phyloP scores from a whole-genome alignment of 2,329 filamentous ascomycete genomes.

The Exophiala alcalophila region DNA sequence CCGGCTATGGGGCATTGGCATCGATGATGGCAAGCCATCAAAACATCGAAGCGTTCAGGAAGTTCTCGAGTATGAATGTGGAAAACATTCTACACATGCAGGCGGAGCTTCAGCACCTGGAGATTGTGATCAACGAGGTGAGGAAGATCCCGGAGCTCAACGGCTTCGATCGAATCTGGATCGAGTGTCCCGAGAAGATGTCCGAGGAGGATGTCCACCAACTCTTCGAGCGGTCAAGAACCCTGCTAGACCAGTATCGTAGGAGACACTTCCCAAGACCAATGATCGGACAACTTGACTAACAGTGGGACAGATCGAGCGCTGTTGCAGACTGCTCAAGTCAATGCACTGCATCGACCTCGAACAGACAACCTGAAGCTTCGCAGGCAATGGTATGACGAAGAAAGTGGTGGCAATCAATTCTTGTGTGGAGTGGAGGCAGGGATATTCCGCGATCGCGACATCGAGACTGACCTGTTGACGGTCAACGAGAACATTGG shows the following conservation, averaged over 20 bases:
- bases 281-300: slow-evolving; percentile 7
- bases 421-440: slow-evolving; percentile 27
- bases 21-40: slow-evolving; percentile 25
- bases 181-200: slow-evolving; percentile 22
- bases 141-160: slow-evolving; percentile 20
- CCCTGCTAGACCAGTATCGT: slow-evolving; percentile 26
- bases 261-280: slow-evolving; percentile 2
- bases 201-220: slow-evolving; percentile 21
- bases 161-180: slow-evolving; percentile 25
- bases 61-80: slow-evolving; percentile 23
- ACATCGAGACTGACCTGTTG: slow-evolving; percentile 21
- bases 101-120: slow-evolving; percentile 26
- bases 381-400: slow-evolving; percentile 27
- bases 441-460: slow-evolving; percentile 23
- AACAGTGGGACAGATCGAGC: slow-evolving; percentile 23
- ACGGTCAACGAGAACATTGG: slow-evolving; percentile 19
- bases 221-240: slow-evolving; percentile 26
- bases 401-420: slow-evolving; percentile 25
- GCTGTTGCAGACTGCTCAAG: slow-evolving; percentile 22
- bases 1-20: slow-evolving; percentile 24
- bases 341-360: slow-evolving; percentile 23
- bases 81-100: slow-evolving; percentile 28
- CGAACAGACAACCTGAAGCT: slow-evolving; percentile 24
- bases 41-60: slow-evolving; percentile 25
- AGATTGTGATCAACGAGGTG: slow-evolving; percentile 25